Conservation (phyloP, 2,329 filamentous ascomycete species). For the Camillea tinctor region DNA sequence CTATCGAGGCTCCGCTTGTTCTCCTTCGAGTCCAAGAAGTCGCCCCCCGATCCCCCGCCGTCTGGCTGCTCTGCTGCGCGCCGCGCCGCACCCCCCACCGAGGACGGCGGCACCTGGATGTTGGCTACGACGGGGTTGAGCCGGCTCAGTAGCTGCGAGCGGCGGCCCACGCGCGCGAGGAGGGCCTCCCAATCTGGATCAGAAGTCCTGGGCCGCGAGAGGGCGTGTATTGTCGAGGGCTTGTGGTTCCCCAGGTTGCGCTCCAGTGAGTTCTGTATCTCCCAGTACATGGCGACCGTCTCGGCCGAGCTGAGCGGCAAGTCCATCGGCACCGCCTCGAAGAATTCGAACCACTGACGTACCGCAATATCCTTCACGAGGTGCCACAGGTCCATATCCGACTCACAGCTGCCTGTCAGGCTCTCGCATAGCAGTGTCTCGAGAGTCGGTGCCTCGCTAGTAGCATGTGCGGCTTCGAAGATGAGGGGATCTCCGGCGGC, state of each 20-base stretch:
- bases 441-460: constrained; percentile 22
- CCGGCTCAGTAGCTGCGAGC: constrained; percentile 23
- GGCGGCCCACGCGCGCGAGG: constrained; percentile 30
- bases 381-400: constrained; percentile 5
- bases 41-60: neutral
- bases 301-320: constrained; percentile 2
- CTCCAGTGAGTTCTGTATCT: constrained; percentile 34
- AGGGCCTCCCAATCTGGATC: constrained; percentile 33
- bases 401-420: constrained; percentile 9
- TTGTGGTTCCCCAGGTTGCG: constrained; percentile 29
- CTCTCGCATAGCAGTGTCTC: constrained; percentile 27
- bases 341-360: constrained; percentile 37
- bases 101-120: constrained; percentile 6
- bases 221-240: neutral
- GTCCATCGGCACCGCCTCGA: constrained; percentile 29
- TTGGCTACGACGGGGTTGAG: constrained; percentile 10
- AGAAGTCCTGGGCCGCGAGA: neutral
- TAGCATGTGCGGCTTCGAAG: neutral
- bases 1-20: constrained; percentile 45
- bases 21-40: constrained; percentile 21
- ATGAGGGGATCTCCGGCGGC: neutral
- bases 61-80: neutral
- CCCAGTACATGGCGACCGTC: constrained; percentile 27
- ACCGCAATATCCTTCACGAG: constrained; percentile 21
- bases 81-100: no score